Percentiles rank a stretch among this genome's conserved stretches.
Conservation (phyloP, 2,329 filamentous ascomycete genomes). For the Sporothrix pallida region DNA sequence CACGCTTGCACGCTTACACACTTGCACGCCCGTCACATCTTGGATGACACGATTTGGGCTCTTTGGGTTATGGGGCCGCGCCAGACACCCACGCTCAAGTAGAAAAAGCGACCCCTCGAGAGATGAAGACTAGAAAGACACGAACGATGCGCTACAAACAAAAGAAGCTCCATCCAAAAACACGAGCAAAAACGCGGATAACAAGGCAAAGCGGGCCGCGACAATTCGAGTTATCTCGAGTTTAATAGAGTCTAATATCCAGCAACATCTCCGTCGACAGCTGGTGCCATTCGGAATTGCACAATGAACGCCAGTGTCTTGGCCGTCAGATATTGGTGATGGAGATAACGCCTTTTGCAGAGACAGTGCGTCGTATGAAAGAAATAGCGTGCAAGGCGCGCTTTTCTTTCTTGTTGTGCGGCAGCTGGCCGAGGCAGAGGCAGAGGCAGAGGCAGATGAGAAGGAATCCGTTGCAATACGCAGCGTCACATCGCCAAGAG, state of each 20-base stretch:
- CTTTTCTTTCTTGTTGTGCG: not conserved
- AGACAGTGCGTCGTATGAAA: no score
- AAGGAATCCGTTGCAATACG: conserved; percentile 17
- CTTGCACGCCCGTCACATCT: not conserved
- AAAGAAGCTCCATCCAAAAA: not conserved
- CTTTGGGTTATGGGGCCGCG: conserved; percentile 1
- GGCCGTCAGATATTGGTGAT: not conserved
- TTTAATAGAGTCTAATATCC: not conserved
- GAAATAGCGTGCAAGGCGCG: no score
- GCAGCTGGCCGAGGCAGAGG: conserved; percentile 2
- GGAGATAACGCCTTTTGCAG: not conserved
- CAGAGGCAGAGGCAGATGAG: not conserved
- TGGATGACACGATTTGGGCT: not conserved
- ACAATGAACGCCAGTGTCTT: not conserved
- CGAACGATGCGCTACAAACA: not conserved
- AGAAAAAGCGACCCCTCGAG: not conserved
- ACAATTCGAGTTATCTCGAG: not conserved
- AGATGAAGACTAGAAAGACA: not conserved
- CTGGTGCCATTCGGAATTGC: conserved; percentile 5
- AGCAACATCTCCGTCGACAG: not conserved
- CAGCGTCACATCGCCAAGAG: conserved; percentile 26
- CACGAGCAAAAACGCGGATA: not conserved
- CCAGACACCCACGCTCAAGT: not conserved
- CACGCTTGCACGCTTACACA: not conserved
- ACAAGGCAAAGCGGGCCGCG: conserved; percentile 15